These are phyloP conservation scores for Puccinia polysora DNA, from an alignment of 1,284 basidiomycete genomes.

Conservation along the genomic window DNA sequence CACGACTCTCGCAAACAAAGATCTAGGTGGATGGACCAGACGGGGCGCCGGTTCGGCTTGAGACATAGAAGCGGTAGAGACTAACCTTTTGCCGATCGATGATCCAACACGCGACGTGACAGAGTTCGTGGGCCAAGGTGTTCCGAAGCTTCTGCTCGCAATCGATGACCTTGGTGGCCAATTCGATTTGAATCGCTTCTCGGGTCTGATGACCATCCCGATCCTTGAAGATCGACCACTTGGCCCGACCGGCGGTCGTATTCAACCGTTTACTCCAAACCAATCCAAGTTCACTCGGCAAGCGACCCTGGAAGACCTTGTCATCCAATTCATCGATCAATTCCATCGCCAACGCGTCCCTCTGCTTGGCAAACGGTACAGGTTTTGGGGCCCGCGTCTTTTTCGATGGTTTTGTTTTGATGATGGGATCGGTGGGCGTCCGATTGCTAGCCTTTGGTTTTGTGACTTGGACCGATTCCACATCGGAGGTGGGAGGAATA, in stretches of 20 bases:
- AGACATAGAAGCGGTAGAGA: too few relatives aligned
- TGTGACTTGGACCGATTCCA: too few relatives aligned
- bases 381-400: not conserved
- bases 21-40: too few relatives aligned
- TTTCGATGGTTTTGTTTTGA: too few relatives aligned
- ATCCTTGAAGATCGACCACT: conserved; percentile 59
- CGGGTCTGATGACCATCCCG: conserved; percentile 56
- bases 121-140: conserved; percentile 80
- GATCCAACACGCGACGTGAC: conserved; percentile 75
- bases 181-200: conserved; percentile 58
- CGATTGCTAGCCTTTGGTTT: too few relatives aligned
- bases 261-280: conserved; percentile 68
- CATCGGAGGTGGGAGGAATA: too few relatives aligned
- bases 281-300: conserved; percentile 63
- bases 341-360: conserved; percentile 20
- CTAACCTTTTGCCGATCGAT: conserved; percentile 64
- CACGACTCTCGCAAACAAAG: too few relatives aligned
- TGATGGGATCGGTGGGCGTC: too few relatives aligned
- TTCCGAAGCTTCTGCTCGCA: conserved; percentile 68
- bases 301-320: conserved; percentile 51
- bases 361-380: conserved; percentile 15
- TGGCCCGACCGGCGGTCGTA: conserved; percentile 72
- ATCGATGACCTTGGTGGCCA: conserved; percentile 72
- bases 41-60: too few relatives aligned
- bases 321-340: conserved; percentile 23